Conservation (phyloP, 2,329 filamentous ascomycete genomes). For the Juglanconis oblonga region DNA sequence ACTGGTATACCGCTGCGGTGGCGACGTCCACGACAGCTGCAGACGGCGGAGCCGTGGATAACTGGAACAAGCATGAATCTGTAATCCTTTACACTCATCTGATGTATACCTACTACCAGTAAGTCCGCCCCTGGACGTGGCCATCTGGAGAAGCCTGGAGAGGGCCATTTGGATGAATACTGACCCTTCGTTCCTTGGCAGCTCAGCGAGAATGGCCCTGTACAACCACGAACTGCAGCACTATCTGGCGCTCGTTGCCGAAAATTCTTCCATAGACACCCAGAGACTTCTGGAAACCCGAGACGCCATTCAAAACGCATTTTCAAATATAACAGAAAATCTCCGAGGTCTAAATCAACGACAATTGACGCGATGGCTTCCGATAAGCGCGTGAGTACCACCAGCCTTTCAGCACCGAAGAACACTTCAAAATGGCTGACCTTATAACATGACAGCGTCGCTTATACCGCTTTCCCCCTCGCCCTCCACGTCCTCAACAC, state of each 20-base stretch:
- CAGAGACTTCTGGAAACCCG: conserved; percentile 31
- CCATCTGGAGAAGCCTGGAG: not conserved
- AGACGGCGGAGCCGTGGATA: conserved; percentile 27
- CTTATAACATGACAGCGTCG: conserved; percentile 23
- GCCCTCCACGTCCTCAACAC: conserved; percentile 35
- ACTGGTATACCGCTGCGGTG: conserved; percentile 40
- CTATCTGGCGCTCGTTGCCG: conserved; percentile 32
- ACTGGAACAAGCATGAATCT: conserved; percentile 43
- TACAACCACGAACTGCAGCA: conserved; percentile 46
- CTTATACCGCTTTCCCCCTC: conserved; percentile 33
- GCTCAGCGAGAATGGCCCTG: conserved; percentile 23
- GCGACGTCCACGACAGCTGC: conserved; percentile 28
- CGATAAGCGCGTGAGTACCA: conserved; percentile 43
- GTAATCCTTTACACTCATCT: conserved; percentile 43
- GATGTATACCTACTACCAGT: conserved; percentile 53
- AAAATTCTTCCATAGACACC: not conserved
- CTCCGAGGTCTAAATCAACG: conserved; percentile 44
- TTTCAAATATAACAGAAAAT: conserved; percentile 40
- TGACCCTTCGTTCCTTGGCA: not conserved
- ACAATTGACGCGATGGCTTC: conserved; percentile 41
- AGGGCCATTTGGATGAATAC: not conserved
- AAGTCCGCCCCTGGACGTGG: conserved; percentile 26
- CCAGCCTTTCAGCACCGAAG: not conserved
- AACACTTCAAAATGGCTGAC: not conserved
- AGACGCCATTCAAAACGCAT: conserved; percentile 42